Percentiles rank a stretch among this genome's conserved stretches.
Conservation (phyloP, 108 stramenopile genomes). For the Craspedostauros australis region DNA sequence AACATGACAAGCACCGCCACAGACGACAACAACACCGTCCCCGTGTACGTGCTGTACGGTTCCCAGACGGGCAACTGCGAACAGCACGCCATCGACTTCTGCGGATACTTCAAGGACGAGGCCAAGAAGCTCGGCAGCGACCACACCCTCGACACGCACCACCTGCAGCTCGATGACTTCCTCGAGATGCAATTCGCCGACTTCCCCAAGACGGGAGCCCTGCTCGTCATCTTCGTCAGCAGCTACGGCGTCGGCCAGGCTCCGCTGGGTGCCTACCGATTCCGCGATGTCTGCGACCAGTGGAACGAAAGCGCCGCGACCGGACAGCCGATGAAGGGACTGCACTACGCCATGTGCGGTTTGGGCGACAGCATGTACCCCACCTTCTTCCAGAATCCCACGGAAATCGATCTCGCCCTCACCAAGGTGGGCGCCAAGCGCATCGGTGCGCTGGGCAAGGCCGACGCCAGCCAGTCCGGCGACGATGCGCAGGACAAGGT, state of each 20-base stretch:
- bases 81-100: slow-evolving; percentile 58
- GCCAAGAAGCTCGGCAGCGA: slow-evolving; percentile 2
- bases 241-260: slow-evolving; percentile 85
- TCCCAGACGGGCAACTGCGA: slow-evolving; percentile 85
- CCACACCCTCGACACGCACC: slow-evolving; percentile 22
- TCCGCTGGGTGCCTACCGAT: slow-evolving; percentile 65
- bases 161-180: slow-evolving; percentile 78
- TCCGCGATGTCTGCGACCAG: slow-evolving; percentile 65
- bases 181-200: slow-evolving; percentile 49
- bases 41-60: slow-evolving; percentile 65
- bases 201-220: slow-evolving; percentile 51
- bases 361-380: slow-evolving; percentile 60
- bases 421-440: slow-evolving; percentile 48
- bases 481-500: slow-evolving; percentile 49
- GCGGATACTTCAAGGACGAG: slow-evolving; percentile 17
- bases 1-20: too few relatives aligned
- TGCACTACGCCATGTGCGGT: slow-evolving; percentile 45
- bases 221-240: slow-evolving; percentile 59
- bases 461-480: slow-evolving; percentile 67
- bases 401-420: slow-evolving; percentile 50
- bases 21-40: too few relatives aligned
- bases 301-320: slow-evolving; percentile 10
- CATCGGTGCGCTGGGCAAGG: slow-evolving; percentile 58
- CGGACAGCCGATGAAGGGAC: slow-evolving; percentile 23
- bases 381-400: slow-evolving; percentile 66